A percentile compares a stretch with the other conserved stretches of the same genome.
Evolutionary conservation across 2,329 filamentous ascomycete species (phyloP).

Genomic region (Orbilia brochopaga): DNA sequence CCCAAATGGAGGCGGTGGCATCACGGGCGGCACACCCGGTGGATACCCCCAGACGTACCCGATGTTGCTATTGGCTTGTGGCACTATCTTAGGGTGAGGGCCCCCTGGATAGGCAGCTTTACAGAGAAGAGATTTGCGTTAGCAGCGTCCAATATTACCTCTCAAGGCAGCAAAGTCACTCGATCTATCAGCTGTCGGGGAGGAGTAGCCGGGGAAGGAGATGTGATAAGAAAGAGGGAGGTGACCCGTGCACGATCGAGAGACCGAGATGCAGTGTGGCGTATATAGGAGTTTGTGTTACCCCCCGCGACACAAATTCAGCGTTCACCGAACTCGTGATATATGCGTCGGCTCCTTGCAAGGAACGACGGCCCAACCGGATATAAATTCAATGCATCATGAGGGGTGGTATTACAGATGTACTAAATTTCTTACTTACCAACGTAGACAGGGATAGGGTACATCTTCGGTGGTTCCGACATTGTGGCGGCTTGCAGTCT

Average conservation of each 20-base stretch:
- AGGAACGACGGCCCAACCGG: too few species aligned
- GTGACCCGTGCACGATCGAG: too few species aligned
- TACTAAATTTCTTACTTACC: constrained; percentile 3
- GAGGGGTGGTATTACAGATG: not conserved
- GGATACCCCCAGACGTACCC: constrained; percentile 31
- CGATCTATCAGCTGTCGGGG: too few species aligned
- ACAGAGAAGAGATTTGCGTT: not conserved
- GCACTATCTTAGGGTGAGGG: constrained; percentile 5
- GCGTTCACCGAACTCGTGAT: too few species aligned
- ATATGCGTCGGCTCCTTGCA: too few species aligned
- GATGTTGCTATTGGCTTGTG: not conserved
- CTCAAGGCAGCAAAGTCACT: not conserved
- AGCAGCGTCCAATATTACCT: not conserved
- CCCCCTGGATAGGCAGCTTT: constrained; percentile 2
- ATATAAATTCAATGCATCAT: too few species aligned
- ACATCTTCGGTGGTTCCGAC: constrained; percentile 15
- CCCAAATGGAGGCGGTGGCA: not conserved
- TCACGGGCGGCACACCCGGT: not conserved
- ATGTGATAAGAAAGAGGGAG: too few species aligned
- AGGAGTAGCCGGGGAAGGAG: too few species aligned
- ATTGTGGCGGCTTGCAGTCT: not conserved
- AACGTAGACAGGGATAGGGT: constrained; percentile 15
- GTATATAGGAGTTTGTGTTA: too few species aligned
- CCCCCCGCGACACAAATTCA: too few species aligned
- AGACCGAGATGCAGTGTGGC: too few species aligned